Evolutionary conservation across 2,329 filamentous ascomycete genomes (phyloP), one percentile per base, ranked within the genome.

Genomic region (Aspergillus ustus): DNA sequence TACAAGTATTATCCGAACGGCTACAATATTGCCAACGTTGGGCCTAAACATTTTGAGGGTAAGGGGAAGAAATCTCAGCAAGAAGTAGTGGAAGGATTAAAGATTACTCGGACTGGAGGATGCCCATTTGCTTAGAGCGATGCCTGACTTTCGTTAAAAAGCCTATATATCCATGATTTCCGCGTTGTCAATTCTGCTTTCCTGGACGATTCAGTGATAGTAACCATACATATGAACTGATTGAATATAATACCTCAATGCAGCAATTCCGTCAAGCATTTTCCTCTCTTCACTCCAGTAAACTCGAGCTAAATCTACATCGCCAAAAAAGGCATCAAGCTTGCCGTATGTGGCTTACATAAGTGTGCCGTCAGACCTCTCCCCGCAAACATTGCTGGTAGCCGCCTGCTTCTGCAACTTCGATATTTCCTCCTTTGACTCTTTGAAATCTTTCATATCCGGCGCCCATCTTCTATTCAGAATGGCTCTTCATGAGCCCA

Each of bases 11-110:
- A 74, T 61, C 81, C 83, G 0, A 69, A 80, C 54, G 85, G 85
- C 8, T 84, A 82, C 64, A 63, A 73, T 43, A 71, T 81, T 49
- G 78, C 82, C 20, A 86, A 91, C 52, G 73, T 91, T 19, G 90
- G 90, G 0, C 91, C 90, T 0, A 78, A 73, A 57, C 80, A 77
- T 52, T 82, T 85, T 56, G 78, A 80, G 56, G 83, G 83, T 1
- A 81, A 81, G 65, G 87, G 87, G 0, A 58, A 72, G 31, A 66
- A 71, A 52, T 46, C 63, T 6, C 52, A 73, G 53, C 65, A 71
- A 20, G 60, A 71, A 40, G 67, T 59, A 4, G 61, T 72, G n/a
- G 80, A 83, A 20, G 81, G 86, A 65, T 76, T 81, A 62, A 79
- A 79, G 20, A 72, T 62, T 13, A 78, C 75, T 48, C 72, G 81